Evolutionary conservation across 1,284 basidiomycete species (phyloP), one percentile per base, ranked within the genome.

Genomic region (Melampsora larici-populina): DNA sequence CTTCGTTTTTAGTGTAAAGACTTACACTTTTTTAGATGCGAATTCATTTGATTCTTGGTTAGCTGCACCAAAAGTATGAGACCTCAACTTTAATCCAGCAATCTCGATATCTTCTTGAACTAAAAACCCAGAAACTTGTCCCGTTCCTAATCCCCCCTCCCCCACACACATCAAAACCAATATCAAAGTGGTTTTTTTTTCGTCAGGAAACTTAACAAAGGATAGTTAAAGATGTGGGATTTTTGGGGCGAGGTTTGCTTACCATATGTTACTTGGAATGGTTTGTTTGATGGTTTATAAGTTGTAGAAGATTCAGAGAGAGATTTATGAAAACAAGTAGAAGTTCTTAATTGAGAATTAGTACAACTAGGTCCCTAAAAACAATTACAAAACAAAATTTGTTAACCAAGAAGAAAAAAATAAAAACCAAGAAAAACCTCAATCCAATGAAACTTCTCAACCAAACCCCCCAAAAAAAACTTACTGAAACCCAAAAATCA

Each of bases 61-160:
- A 11, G 90, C 88, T 40, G 90, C 89, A 63, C 93, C 93, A 80
- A 95, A 92, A 0, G 87, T 88, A 83, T 92, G 91, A 1, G 83
- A 86, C 13, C 83, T 82, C 43, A 94, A 85, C 0, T 83, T 82
- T 43, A 94, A 85, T 11, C 90, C 90, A 8, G 90, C 91, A 77
- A 95, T 85, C 74, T 81, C 85, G 74, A 94, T 82, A 80, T 90
- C 86, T 83, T 95, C 93, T 29, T 85, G 85, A 78, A 90, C 85
- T 79, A 93, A 87, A 29, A 86, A 84, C n/a, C 93, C 92, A 26
- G 86, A 81, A 24, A 93, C 91, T 3, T 84, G 82, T 40, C 93
- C 92, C 1, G 90, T 85, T 13, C 83, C 49, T 67, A 36, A 36
- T 9, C 36, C 36, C 36, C 36, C 5, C 36, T 9, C 36, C 36